Conservation (phyloP, 2,329 filamentous ascomycete species). For the Colletotrichum euphorbiae region DNA sequence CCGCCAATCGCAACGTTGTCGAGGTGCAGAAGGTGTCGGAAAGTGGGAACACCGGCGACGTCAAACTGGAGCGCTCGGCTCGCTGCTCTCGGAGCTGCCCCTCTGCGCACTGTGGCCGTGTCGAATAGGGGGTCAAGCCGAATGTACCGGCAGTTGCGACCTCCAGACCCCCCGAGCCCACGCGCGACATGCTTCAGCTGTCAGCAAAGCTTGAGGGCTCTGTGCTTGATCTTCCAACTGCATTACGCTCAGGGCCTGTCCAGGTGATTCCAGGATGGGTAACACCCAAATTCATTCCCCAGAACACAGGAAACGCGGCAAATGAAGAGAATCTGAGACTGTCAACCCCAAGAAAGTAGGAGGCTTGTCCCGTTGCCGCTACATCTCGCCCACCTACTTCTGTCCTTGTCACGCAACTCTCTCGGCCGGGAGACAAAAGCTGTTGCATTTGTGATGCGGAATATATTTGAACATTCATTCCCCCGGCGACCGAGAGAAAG, state of each 20-base stretch:
- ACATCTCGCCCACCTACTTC: background rate
- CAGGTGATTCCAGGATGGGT: no score
- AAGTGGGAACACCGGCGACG: slow-evolving; percentile 17
- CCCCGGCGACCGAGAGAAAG: slow-evolving; percentile 34
- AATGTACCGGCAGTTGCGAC: slow-evolving; percentile 4
- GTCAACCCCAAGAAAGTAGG: no score
- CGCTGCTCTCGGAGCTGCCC: slow-evolving; percentile 26
- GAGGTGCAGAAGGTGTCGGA: slow-evolving; percentile 13
- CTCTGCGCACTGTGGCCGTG: slow-evolving; percentile 23
- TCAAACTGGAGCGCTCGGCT: slow-evolving; percentile 24
- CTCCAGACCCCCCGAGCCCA: background rate
- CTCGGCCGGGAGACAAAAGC: slow-evolving; percentile 14
- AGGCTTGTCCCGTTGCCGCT: no score
- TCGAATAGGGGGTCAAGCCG: slow-evolving; percentile 25
- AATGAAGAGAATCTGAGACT: no score
- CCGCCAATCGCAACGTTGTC: slow-evolving; percentile 1
- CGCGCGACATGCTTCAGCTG: background rate
- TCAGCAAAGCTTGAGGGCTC: background rate
- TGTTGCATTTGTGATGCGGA: slow-evolving; percentile 22
- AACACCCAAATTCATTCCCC: no score
- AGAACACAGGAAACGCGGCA: no score
- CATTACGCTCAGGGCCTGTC: no score
- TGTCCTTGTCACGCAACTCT: slow-evolving; percentile 8
- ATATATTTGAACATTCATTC: slow-evolving; percentile 25
- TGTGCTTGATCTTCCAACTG: background rate